These are phyloP conservation scores for Solanum chaucha DNA, from an alignment of 257 asterid species.

Conservation along the genomic window DNA sequence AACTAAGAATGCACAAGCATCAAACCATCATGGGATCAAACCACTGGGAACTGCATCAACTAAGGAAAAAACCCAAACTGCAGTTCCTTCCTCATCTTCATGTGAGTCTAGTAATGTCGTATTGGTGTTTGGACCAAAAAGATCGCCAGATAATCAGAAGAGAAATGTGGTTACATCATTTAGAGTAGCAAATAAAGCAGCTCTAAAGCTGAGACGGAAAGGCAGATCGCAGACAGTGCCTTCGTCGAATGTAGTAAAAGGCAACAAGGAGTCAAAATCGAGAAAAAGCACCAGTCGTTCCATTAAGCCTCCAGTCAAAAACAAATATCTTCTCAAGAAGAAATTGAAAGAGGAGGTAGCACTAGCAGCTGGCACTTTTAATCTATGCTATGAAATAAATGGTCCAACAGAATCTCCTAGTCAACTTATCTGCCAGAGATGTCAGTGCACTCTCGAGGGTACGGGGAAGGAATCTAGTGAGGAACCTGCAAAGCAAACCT, in stretches of 20 bases:
- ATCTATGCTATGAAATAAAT: constrained; percentile 14
- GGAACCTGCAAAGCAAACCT: constrained; percentile 8
- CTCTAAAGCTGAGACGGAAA: constrained; percentile 52
- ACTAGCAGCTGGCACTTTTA: constrained; percentile 11
- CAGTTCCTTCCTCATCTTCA: constrained; percentile 14
- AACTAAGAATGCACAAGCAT: not conserved
- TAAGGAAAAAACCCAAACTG: constrained; percentile 19
- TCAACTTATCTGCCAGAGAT: constrained; percentile 64
- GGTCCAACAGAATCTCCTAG: constrained; percentile 14
- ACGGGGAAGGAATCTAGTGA: constrained; percentile 18
- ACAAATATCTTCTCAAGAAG: constrained; percentile 41
- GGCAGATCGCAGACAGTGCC: constrained; percentile 32
- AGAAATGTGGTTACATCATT: constrained; percentile 24
- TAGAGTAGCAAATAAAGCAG: constrained; percentile 34
- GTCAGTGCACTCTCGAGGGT: constrained; percentile 65
- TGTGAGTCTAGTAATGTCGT: constrained; percentile 7
- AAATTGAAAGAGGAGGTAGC: constrained; percentile 42
- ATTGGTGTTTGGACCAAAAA: constrained; percentile 18
- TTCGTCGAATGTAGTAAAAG: constrained; percentile 31
- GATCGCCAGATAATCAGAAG: constrained; percentile 17
- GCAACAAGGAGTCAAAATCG: constrained; percentile 38
- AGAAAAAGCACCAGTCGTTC: constrained; percentile 30
- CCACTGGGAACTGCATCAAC: not conserved
- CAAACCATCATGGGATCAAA: constrained; percentile 16
- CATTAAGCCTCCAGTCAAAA: constrained; percentile 47